Percentiles rank a stretch among this genome's conserved stretches.
These are phyloP conservation scores for Nicotiana undulata DNA, from an alignment of 257 asterid genomes.

Conservation along the genomic window DNA sequence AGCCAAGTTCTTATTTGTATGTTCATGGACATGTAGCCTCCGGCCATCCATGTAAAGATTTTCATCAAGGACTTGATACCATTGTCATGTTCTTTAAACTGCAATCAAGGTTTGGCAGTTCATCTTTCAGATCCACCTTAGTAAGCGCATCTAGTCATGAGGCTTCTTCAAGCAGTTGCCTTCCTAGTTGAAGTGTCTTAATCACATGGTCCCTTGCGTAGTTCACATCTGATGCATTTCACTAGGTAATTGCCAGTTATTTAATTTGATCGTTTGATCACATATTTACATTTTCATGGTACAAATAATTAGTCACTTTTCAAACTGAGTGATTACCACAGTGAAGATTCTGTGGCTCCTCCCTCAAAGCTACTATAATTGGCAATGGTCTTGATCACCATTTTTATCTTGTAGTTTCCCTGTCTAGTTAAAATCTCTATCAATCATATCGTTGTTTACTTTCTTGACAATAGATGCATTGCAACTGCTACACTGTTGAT, in stretches of 20 bases:
- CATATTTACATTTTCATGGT: neutral
- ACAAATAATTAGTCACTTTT: neutral
- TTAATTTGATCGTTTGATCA: neutral
- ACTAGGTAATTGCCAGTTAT: neutral
- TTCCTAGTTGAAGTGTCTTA: slow-evolving; percentile 2
- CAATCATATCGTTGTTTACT: neutral
- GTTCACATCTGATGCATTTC: neutral
- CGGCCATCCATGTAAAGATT: neutral
- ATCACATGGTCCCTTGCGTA: neutral
- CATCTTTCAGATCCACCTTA: neutral
- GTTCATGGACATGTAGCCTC: neutral
- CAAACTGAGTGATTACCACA: neutral
- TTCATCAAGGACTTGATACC: neutral
- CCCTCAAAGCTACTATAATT: neutral
- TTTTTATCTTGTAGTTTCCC: neutral
- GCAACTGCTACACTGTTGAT: neutral
- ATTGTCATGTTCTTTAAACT: neutral
- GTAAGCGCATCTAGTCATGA: neutral
- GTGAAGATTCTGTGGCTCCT: neutral
- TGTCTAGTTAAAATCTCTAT: neutral
- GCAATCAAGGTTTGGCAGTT: neutral
- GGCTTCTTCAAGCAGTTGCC: neutral
- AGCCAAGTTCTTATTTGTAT: neutral
- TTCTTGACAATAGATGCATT: neutral
- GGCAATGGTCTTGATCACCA: neutral